A percentile compares a stretch with the other conserved stretches of the same genome.
Conservation (phyloP, 2,329 filamentous ascomycete species). For the Zymoseptoria tritici region DNA sequence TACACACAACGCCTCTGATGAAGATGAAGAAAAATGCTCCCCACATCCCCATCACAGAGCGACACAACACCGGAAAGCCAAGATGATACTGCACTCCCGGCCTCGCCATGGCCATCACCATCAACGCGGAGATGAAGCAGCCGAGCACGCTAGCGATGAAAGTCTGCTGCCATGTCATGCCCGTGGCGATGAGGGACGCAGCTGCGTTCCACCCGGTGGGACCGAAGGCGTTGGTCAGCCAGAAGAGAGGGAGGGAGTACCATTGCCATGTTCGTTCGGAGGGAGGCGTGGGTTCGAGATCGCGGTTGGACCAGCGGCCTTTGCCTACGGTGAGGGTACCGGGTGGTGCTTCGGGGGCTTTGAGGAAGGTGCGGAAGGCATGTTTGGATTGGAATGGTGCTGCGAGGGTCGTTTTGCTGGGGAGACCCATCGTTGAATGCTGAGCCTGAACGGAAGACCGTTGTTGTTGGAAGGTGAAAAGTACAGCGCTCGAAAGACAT, state of each 20-base stretch:
- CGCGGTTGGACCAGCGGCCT: constrained; percentile 22
- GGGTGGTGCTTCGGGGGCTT: neutral
- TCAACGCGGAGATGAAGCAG: constrained; percentile 25
- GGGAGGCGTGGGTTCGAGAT: constrained; percentile 20
- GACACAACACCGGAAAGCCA: constrained; percentile 32
- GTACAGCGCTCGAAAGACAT: neutral
- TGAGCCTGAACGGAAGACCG: too few relatives aligned
- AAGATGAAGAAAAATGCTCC: constrained; percentile 37
- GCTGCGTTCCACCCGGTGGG: constrained; percentile 30
- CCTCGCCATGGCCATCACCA: constrained; percentile 16
- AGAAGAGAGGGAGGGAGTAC: constrained; percentile 29
- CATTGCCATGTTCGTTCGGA: constrained; percentile 17
- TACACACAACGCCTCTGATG: constrained; percentile 30
- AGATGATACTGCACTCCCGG: constrained; percentile 25
- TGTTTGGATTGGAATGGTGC: neutral
- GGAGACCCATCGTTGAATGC: neutral
- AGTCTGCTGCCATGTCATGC: constrained; percentile 28
- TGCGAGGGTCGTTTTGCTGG: neutral
- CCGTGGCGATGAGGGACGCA: constrained; percentile 26
- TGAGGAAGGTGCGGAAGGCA: neutral
- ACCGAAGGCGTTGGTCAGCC: constrained; percentile 30
- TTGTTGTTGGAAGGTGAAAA: neutral
- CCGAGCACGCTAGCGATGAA: constrained; percentile 23
- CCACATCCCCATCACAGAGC: constrained; percentile 31
- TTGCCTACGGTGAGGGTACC: neutral